Evolutionary conservation across 2,329 filamentous ascomycete species (phyloP), one percentile per base, ranked within the genome.

Genomic region (Meredithiella fracta): DNA sequence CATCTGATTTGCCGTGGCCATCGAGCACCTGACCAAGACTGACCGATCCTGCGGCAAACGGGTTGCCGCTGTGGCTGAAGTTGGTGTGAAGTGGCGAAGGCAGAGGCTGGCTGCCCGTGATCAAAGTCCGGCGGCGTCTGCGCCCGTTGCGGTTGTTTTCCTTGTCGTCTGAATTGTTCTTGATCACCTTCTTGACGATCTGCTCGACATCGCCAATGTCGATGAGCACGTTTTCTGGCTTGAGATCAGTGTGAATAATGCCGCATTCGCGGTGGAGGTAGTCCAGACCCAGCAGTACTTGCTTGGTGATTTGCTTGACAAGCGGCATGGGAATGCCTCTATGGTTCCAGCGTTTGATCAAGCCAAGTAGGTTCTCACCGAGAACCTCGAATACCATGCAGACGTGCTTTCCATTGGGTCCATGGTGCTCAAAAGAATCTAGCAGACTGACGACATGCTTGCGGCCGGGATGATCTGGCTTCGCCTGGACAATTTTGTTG

Each of bases 381-480:
- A 98, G 71, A 2, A 98, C 92, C 69, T 98, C 92, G 64, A 98
- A 98, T 6, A 98, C 92, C 91, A 98, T 97, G 73, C 92, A 98
- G 58, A 97, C 89, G 66, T 98, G 92, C 53, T 88, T 85, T 51
- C 92, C 92, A 65, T 98, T 94, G 47, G 91, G 91, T 8, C 92
- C 92, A 69, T 94, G 94, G 72, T 97, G 92, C 67, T 96, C 91
- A 68, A 98, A 98, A 0, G 88, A 95, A 69, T 97, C 91, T 63
- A 97, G 78, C 40, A 98, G 76, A 68, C 89, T 95, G 68, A 98
- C 92, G 61, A 97, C 92, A 65, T 97, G 91, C 68, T 86, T 86
- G 62, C 91, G 84, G 65, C 92, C 92, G 23, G 92, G 91, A 67
- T 98, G 92, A 64, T 90, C 80, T 42, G 90, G 91, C 64, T 96